These are phyloP conservation scores for Boletus rufocinnamomeus DNA, from an alignment of 768 basidiomycete species.

Conservation along the genomic window DNA sequence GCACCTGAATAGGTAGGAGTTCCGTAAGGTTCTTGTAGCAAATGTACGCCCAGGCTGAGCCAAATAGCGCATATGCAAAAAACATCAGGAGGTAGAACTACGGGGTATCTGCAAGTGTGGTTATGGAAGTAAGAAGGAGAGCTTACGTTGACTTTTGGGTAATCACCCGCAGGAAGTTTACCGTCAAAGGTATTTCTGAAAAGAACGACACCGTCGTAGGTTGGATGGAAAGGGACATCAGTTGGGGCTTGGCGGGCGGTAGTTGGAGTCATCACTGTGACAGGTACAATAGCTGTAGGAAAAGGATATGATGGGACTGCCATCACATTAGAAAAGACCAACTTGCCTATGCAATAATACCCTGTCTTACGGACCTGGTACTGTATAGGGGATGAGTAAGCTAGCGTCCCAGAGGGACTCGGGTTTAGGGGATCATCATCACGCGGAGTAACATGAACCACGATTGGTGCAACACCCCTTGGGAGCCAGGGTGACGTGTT, in stretches of 20 bases:
- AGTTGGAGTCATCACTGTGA: slow-evolving; percentile 64
- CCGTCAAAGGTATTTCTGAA: slow-evolving; percentile 91
- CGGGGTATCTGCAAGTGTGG: neutral
- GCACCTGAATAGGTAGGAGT: slow-evolving; percentile 84
- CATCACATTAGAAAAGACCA: neutral
- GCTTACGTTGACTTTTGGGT: slow-evolving; percentile 93
- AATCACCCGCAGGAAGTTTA: slow-evolving; percentile 87
- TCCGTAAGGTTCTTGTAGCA: slow-evolving; percentile 82
- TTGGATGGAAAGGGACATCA: slow-evolving; percentile 67
- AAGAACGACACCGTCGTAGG: slow-evolving; percentile 74
- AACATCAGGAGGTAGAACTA: slow-evolving; percentile 91
- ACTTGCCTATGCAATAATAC: slow-evolving; percentile 93
- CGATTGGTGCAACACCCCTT: slow-evolving; percentile 18
- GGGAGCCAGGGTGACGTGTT: slow-evolving; percentile 53
- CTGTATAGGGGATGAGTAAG: slow-evolving; percentile 72
- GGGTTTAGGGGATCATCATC: slow-evolving; percentile 42
- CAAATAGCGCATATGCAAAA: slow-evolving; percentile 71
- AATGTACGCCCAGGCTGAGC: slow-evolving; percentile 75
- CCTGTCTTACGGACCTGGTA: slow-evolving; percentile 87
- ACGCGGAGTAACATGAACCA: slow-evolving; percentile 15
- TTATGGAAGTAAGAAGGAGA: slow-evolving; percentile 1
- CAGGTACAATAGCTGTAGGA: slow-evolving; percentile 75
- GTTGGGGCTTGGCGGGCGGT: slow-evolving; percentile 41
- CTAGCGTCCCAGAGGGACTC: slow-evolving; percentile 50
- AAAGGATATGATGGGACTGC: slow-evolving; percentile 4